A percentile compares a stretch with the other conserved stretches of the same genome.
These are phyloP conservation scores for Eucalyptus regnans DNA, from an alignment of 345 rosid genomes.

Conservation along the genomic window DNA sequence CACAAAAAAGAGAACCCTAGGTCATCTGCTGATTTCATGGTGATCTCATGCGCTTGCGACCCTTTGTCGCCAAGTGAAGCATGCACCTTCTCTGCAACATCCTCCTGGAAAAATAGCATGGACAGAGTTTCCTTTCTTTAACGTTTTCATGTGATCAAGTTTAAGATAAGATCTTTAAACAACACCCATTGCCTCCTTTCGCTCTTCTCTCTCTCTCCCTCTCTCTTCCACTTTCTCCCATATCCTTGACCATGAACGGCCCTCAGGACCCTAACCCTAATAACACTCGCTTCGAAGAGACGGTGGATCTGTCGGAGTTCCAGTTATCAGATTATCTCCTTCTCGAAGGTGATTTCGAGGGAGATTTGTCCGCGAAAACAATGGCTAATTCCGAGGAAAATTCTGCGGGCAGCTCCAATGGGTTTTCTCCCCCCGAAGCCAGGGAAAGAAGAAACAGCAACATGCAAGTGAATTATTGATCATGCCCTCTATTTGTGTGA, in stretches of 20 bases:
- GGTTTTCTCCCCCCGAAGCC: neutral
- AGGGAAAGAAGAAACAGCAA: conserved; percentile 3
- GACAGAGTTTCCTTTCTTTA: neutral
- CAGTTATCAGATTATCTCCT: conserved; percentile 27
- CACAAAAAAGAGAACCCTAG: neutral
- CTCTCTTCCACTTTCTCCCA: neutral
- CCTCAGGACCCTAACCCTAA: conserved; percentile 37
- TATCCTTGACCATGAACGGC: conserved; percentile 10
- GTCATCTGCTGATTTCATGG: neutral
- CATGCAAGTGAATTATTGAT: conserved; percentile 24
- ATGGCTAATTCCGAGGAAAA: neutral
- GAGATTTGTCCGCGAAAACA: conserved; percentile 15
- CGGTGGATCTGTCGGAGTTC: conserved; percentile 6
- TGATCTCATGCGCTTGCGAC: neutral
- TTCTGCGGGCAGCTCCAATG: neutral
- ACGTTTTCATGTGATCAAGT: neutral
- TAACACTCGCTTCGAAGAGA: neutral
- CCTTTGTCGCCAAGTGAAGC: neutral
- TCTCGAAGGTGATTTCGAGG: conserved; percentile 7
- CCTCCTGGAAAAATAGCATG: neutral
- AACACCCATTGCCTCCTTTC: neutral
- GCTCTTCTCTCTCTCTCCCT: neutral
- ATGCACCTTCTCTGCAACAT: neutral
- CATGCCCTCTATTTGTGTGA: neutral
- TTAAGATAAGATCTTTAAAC: neutral